A percentile compares a stretch with the other conserved stretches of the same genome.
Evolutionary conservation across 164 flowering plant genomes (phyloP).

Genomic region (Sextonia rubra): DNA sequence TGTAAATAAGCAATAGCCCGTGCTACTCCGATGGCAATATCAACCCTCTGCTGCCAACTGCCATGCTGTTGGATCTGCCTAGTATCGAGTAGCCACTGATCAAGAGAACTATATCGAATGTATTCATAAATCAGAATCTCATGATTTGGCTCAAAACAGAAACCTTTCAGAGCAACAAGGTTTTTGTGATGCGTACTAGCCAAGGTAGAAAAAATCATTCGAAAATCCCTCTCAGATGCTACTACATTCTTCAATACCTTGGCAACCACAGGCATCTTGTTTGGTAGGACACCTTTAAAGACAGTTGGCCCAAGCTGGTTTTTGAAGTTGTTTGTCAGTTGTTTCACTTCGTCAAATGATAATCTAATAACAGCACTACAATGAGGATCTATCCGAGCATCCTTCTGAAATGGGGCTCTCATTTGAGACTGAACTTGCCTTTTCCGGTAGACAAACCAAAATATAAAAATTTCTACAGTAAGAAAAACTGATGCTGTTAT

Average conservation of each 20-base stretch:
- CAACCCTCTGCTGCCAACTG: conserved; percentile 34
- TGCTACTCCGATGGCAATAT: conserved; percentile 46
- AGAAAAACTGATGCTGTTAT: conserved; percentile 29
- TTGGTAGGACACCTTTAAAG: conserved; percentile 38
- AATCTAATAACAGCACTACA: conserved; percentile 42
- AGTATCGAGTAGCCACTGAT: conserved; percentile 34
- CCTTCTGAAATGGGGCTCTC: conserved; percentile 44
- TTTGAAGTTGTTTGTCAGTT: conserved; percentile 34
- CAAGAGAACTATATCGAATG: conserved; percentile 36
- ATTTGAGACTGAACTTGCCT: conserved; percentile 21
- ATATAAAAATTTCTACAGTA: conserved; percentile 28
- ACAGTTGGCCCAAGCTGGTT: conserved; percentile 36
- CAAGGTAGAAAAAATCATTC: conserved; percentile 35
- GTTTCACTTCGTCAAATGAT: conserved; percentile 41
- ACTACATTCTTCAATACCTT: conserved; percentile 30
- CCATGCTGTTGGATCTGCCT: conserved; percentile 10
- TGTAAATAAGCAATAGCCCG: conserved; percentile 51
- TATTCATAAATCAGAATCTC: conserved; percentile 39
- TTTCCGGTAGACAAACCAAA: conserved; percentile 29
- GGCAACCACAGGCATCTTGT: conserved; percentile 29
- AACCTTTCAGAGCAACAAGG: conserved; percentile 46
- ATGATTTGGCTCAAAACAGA: conserved; percentile 41
- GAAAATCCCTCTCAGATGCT: conserved; percentile 42
- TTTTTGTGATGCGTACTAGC: conserved; percentile 49
- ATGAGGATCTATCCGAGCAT: conserved; percentile 35